Conservation (phyloP, 1,284 basidiomycete genomes). For the Apiotrichum domesticum region DNA sequence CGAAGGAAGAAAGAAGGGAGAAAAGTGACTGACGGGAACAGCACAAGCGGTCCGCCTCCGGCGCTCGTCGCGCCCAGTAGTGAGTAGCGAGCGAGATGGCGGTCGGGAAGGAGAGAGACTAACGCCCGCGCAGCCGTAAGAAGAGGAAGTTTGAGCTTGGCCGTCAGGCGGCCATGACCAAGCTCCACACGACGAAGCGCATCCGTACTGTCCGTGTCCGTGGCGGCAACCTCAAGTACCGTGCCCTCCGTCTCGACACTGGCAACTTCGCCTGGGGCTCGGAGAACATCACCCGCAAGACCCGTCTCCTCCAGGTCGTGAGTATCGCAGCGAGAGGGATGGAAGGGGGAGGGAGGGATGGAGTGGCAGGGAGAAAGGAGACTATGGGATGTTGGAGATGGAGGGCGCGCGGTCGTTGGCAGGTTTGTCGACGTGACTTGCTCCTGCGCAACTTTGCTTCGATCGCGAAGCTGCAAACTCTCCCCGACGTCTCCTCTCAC, state of each 20-base stretch:
- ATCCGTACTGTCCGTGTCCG: slow-evolving; percentile 87
- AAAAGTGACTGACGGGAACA: not conserved
- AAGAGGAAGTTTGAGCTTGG: slow-evolving; percentile 99
- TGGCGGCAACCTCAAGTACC: slow-evolving; percentile 87
- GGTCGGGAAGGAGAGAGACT: no score
- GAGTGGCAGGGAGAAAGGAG: not conserved
- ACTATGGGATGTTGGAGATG: no score
- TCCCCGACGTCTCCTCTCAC: not conserved
- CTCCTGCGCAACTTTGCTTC: not conserved
- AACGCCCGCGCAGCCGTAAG: slow-evolving; percentile 58
- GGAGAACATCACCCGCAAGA: slow-evolving; percentile 85
- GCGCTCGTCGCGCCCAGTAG: slow-evolving; percentile 2
- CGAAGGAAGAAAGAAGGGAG: no score
- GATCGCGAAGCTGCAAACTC: not conserved
- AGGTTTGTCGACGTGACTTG: no score
- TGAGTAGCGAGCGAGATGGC: no score
- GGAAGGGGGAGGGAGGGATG: not conserved
- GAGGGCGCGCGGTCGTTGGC: no score
- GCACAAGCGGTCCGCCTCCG: slow-evolving; percentile 4
- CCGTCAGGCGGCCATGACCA: slow-evolving; percentile 91
- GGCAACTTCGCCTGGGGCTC: slow-evolving; percentile 98
- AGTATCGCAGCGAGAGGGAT: slow-evolving; percentile 48
- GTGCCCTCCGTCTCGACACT: slow-evolving; percentile 85
- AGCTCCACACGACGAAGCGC: slow-evolving; percentile 79
- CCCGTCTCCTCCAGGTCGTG: slow-evolving; percentile 88